Percentiles rank a stretch among this genome's conserved stretches.
phyloP scores from a whole-genome alignment of 441 rosid genomes.

The Erodium chrysanthum region DNA sequence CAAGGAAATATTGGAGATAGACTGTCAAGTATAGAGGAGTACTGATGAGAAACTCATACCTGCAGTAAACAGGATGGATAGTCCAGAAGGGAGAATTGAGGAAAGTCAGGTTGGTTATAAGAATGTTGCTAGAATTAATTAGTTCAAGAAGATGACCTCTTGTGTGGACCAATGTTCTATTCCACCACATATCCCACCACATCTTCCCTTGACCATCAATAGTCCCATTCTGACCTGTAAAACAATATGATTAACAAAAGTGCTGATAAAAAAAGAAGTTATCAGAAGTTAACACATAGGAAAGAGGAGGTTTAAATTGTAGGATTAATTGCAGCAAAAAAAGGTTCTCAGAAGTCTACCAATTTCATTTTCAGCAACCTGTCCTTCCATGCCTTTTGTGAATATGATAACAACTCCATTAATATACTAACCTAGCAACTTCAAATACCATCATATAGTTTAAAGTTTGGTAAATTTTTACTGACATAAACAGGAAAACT shows the following conservation, averaged over 20 bases:
- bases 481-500: not conserved
- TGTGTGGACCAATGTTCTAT: conserved; percentile 63
- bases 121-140: conserved; percentile 62
- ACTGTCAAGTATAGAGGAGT: not conserved
- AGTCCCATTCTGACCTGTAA: conserved; percentile 72
- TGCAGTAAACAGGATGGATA: conserved; percentile 84
- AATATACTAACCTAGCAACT: not conserved
- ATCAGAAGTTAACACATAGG: not conserved
- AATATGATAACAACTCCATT: not conserved
- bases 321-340: not conserved
- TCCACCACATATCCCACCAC: conserved; percentile 99
- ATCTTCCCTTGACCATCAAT: conserved; percentile 88
- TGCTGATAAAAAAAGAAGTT: too few species aligned
- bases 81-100: conserved; percentile 90
- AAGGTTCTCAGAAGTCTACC: not conserved
- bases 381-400: not conserved
- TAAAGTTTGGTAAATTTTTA: not conserved
- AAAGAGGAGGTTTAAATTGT: not conserved
- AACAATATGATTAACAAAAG: not conserved
- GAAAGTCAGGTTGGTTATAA: conserved; percentile 74
- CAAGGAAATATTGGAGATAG: not conserved
- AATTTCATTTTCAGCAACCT: not conserved
- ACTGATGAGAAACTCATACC: conserved; percentile 28
- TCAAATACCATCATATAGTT: not conserved
- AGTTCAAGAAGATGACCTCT: conserved; percentile 88